Conservation (phyloP, 2,329 filamentous ascomycete species). For the Paecilomyces formosus region DNA sequence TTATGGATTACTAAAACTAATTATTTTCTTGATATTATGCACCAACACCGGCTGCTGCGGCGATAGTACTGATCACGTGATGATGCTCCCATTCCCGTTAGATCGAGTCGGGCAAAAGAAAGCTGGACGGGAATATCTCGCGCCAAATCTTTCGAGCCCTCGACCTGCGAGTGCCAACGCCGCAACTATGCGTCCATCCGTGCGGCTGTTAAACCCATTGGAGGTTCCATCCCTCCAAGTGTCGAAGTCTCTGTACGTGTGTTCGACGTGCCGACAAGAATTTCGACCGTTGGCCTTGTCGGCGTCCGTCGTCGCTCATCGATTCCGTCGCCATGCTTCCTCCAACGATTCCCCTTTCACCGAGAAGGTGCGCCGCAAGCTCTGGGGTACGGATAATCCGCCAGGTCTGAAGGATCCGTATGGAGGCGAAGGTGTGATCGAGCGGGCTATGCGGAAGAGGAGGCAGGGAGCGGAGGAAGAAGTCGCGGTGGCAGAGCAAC, state of each 20-base stretch:
- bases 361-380: constrained; percentile 39
- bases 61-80: not conserved
- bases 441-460: constrained; percentile 16
- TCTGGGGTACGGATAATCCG: constrained; percentile 46
- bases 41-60: not conserved
- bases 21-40: not conserved
- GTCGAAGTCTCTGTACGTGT: constrained; percentile 27
- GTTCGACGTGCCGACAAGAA: constrained; percentile 33
- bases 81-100: not conserved
- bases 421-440: constrained; percentile 28
- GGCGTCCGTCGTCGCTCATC: constrained; percentile 11
- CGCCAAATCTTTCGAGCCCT: constrained; percentile 1
- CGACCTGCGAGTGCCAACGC: constrained; percentile 1
- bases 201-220: constrained; percentile 27
- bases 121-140: not conserved
- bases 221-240: constrained; percentile 23
- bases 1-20: not conserved
- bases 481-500: constrained; percentile 5
- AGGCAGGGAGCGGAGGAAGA: constrained; percentile 10
- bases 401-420: constrained; percentile 44
- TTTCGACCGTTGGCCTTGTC: constrained; percentile 23
- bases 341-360: constrained; percentile 30
- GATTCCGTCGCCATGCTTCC: constrained; percentile 28
- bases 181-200: constrained; percentile 30
- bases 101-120: not conserved